Evolutionary conservation across 495 filamentous ascomycete genomes (phyloP).

Genomic region (Thermothielavioides terrestris): DNA sequence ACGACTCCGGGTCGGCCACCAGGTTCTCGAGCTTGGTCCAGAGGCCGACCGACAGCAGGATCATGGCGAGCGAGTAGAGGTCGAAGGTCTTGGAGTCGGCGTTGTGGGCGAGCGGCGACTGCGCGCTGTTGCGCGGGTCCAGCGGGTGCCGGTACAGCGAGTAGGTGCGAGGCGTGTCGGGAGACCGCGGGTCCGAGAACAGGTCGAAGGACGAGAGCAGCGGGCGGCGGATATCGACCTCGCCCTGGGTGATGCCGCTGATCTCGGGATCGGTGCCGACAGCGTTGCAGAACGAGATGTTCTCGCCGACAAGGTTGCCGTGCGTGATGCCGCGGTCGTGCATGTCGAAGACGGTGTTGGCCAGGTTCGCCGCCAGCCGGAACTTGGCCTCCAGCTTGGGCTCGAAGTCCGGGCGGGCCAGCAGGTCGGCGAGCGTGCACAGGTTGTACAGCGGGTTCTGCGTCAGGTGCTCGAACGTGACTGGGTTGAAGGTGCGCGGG

Average conservation of each 20-base stretch:
- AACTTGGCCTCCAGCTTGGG: slow-evolving; percentile 69
- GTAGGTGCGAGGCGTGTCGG: slow-evolving; percentile 35
- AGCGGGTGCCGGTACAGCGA: slow-evolving; percentile 67
- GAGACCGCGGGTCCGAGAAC: slow-evolving; percentile 57
- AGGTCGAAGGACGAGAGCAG: slow-evolving; percentile 75
- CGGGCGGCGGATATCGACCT: slow-evolving; percentile 62
- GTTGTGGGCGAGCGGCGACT: slow-evolving; percentile 38
- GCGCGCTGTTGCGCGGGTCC: slow-evolving; percentile 52
- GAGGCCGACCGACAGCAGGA: slow-evolving; percentile 78
- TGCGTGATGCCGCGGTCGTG: slow-evolving; percentile 70
- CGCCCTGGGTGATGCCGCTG: slow-evolving; percentile 31
- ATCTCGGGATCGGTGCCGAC: slow-evolving; percentile 31
- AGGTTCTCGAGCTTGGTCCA: slow-evolving; percentile 71
- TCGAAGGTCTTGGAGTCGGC: slow-evolving; percentile 58
- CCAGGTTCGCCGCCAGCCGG: slow-evolving; percentile 69
- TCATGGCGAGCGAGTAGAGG: slow-evolving; percentile 73
- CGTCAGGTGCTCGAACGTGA: slow-evolving; percentile 45
- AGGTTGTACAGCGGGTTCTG: slow-evolving; percentile 44
- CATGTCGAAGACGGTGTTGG: slow-evolving; percentile 65
- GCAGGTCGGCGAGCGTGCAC: slow-evolving; percentile 39
- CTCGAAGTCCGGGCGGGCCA: slow-evolving; percentile 46
- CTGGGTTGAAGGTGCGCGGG: slow-evolving; percentile 53
- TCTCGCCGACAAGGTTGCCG: slow-evolving; percentile 70
- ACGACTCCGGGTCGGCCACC: slow-evolving; percentile 30
- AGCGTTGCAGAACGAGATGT: slow-evolving; percentile 67